Base-by-base conservation (phyloP, 2,329 filamentous ascomycete species). In the Nothophoma quercina region DNA sequence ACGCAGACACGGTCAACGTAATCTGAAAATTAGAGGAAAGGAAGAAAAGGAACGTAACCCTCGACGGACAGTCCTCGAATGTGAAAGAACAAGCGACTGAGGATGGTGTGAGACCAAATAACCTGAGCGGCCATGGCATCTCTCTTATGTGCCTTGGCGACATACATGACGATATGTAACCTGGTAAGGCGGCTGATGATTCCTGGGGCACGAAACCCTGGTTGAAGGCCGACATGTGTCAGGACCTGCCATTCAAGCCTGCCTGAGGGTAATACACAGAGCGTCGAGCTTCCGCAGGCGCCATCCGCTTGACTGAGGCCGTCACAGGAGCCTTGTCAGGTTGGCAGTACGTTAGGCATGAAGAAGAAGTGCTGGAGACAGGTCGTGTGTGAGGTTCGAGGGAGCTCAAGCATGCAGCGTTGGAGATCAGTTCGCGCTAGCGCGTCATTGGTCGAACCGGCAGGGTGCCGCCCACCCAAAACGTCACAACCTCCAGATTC, bases 1-100 rank as follows among this genome's bases (percentile, higher is more conserved):
- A 71, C 38, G 55, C 63, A 74, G 71, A 74, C 64, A 75, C 73
- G 73, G 66, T 75, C 73, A 75, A 75, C 73, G 73, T 73, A 55
- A 67, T 69, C 72, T 71, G 68, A 67, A 64, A 64, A 73, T 67
- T 66, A 68, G 69, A 70, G 62, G 67, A 70, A 68, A 59, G 54
- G 62, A 60, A 59, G 67, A 62, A 74, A 75, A 75, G 70, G 73
- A 75, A 73, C 62, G 72, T 74, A 74, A 75, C 68, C 71, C 69
- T 70, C 69, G 62, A 72, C 51, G 60, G 64, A 60, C 59, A 60
- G 60, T 60, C 63, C 65, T 63, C 53, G 43, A 63, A 45, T 61
- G 60, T 58, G 56, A 56, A 57, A 56, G 57, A 62, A 65, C 51
- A 63, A 68, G 58, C 64, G 64, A 69, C 61, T 63, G 69, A 68